Percentiles rank a stretch among this genome's conserved stretches.
Conservation (phyloP, 2,329 filamentous ascomycete genomes). For the Fusarium bulbicola region DNA sequence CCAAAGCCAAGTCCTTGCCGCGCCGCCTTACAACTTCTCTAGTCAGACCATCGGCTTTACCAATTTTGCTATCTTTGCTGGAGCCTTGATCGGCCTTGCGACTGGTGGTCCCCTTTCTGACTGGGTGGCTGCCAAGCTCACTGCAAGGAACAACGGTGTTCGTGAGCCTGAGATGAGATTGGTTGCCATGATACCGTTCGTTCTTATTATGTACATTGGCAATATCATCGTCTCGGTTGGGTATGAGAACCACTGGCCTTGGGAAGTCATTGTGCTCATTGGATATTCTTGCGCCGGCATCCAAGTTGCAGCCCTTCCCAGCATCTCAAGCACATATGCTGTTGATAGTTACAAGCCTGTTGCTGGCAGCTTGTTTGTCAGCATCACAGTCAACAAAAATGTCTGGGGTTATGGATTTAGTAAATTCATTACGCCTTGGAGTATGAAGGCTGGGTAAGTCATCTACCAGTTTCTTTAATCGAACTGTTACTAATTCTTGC, state of each 20-base stretch:
- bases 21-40: neutral
- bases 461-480: fast-evolving
- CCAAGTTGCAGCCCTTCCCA: neutral
- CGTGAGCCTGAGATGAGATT: neutral
- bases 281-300: neutral
- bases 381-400: neutral
- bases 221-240: neutral
- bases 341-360: neutral
- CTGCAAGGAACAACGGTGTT: neutral
- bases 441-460: neutral
- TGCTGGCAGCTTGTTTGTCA: neutral
- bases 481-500: neutral
- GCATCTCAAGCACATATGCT: neutral
- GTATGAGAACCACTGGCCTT: neutral
- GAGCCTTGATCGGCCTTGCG: neutral
- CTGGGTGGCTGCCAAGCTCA: neutral
- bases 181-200: neutral
- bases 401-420: neutral
- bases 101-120: neutral
- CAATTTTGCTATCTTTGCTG: neutral
- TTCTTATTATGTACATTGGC: neutral
- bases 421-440: neutral
- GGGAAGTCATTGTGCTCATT: neutral
- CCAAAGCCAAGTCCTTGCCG: neutral
- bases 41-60: neutral